phyloP scores from a whole-genome alignment of 2,329 filamentous ascomycete species.

The Colletotrichum sp. region DNA sequence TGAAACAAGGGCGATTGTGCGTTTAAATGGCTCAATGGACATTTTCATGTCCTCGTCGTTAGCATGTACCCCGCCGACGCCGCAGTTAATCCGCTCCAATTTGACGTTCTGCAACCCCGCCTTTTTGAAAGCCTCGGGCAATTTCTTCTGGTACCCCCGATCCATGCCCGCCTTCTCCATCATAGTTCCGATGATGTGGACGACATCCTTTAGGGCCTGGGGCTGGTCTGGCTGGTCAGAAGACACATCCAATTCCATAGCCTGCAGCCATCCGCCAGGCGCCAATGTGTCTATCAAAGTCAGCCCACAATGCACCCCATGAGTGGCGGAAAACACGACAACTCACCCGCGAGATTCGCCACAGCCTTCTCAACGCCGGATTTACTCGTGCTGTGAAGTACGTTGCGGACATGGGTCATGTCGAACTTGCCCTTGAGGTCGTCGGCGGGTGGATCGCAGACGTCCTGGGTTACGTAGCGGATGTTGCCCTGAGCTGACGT shows the following conservation, averaged over 20 bases:
- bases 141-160: not conserved
- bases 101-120: slow-evolving; percentile 9
- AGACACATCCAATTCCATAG: not conserved
- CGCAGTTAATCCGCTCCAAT: not conserved
- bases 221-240: not conserved
- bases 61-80: not conserved
- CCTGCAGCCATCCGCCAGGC: slow-evolving; percentile 19
- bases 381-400: not conserved
- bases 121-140: not conserved
- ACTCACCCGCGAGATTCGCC: not conserved
- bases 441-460: not conserved
- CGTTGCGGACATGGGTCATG: slow-evolving; percentile 13
- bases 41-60: not conserved
- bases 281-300: slow-evolving; percentile 1
- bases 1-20: not conserved
- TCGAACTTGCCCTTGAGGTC: slow-evolving; percentile 4
- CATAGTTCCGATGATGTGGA: not conserved
- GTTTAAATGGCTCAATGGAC: not conserved
- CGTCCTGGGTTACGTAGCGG: slow-evolving; percentile 9
- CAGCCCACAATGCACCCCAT: fast-evolving
- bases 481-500: slow-evolving; percentile 13
- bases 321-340: not conserved
- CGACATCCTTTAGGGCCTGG: not conserved
- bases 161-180: slow-evolving; percentile 7
- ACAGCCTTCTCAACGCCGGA: slow-evolving; percentile 5